Base-by-base conservation (phyloP, 306 rosid species). In the Sesbania bispinosa region DNA sequence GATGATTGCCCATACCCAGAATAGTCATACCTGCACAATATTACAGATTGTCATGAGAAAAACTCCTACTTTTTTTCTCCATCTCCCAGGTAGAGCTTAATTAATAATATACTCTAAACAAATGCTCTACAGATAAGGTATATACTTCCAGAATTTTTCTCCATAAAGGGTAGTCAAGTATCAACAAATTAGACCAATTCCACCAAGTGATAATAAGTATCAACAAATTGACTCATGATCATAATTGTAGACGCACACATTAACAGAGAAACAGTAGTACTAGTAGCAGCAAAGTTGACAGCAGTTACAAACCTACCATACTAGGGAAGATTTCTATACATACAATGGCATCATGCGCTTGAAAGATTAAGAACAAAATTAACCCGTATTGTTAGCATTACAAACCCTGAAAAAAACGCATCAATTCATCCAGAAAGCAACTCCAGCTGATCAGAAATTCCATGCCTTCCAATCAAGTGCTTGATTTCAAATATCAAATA, bases 1-100 rank as follows among this genome's bases (percentile, higher is more conserved):
- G 98, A 77, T 78, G 98, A 93, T 33, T 93, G 96, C 20, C 98
- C 96, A 15, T 92, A 92, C 65, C 98, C 98, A 50, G 98, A 92
- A 83, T 92, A 92, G 62, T 93, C 98, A 67, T 93, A 93, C 87
- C 98, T 93, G 81, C 89, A 90, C 33, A 75, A 59, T 61, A 73
- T 62, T 13, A 46, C 33, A 73, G 6, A 52, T 52, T 21, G 4
- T 33, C 39, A 14, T 74, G 20, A 83, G 79, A 66, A 69, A 33
- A 29, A 24, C 30, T 1, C 7, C 35, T 29, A 64, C n/a, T n/a
- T n/a, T n/a, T 27, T 64, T 51, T 43, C 48, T 9, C 10, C 47
- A 43, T 41, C 11, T 29, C 18, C 41, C 66, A 16, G 18, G 20
- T 66, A 5, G 65, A 58, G 19, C 62, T 78, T 54, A 69, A 57